Conservation (phyloP, 2,329 filamentous ascomycete genomes). For the Albophoma yamanashiensis region DNA sequence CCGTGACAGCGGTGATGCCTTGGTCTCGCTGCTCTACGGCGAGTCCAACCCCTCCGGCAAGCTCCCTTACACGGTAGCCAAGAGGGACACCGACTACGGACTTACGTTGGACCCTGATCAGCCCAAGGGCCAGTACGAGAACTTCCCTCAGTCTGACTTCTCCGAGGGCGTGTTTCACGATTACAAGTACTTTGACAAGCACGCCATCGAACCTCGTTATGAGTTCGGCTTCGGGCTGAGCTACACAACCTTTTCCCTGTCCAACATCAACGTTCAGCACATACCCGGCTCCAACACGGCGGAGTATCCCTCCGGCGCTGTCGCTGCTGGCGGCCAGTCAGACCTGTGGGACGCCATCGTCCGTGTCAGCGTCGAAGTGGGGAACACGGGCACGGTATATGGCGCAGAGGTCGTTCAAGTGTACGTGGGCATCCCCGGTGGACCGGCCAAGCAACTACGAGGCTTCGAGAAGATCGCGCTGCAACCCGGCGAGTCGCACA, state of each 20-base stretch:
- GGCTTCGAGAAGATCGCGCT: constrained; percentile 54
- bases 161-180: constrained; percentile 40
- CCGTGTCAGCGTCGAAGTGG: constrained; percentile 24
- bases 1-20: constrained; percentile 47
- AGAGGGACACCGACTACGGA: constrained; percentile 44
- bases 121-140: constrained; percentile 39
- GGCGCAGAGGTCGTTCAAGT: constrained; percentile 39
- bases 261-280: constrained; percentile 25
- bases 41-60: constrained; percentile 44
- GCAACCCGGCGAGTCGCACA: constrained; percentile 29
- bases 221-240: constrained; percentile 47
- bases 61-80: constrained; percentile 51
- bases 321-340: constrained; percentile 31
- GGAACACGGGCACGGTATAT: constrained; percentile 29
- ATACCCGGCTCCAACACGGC: constrained; percentile 10
- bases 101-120: constrained; percentile 25
- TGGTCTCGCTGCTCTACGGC: constrained; percentile 48
- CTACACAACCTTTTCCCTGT: constrained; percentile 43
- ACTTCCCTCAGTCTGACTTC: constrained; percentile 41
- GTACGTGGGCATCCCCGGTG: constrained; percentile 33
- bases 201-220: constrained; percentile 37
- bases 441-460: constrained; percentile 48
- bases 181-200: constrained; percentile 42
- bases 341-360: constrained; percentile 38
- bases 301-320: constrained; percentile 25